Base-by-base conservation (phyloP, 192 early-diverging fungal species). In the Umbelopsis sp. region DNA sequence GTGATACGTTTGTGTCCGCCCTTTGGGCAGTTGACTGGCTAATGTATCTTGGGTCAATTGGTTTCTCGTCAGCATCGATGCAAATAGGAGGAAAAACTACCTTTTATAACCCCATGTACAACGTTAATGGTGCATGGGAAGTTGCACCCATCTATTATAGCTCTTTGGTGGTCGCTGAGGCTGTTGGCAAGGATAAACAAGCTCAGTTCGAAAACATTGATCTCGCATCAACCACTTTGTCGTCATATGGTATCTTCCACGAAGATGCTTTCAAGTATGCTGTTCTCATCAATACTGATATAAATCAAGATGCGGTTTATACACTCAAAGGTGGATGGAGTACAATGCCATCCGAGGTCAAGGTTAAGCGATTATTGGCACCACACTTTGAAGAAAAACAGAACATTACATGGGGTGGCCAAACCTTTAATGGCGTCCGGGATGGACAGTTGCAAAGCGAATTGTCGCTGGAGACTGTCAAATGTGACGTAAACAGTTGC, bases 1-100 rank as follows among this genome's bases (percentile, higher is more conserved):
- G 43, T 29, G 66, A 67, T 43, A 67, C 66, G 2, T 67, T 44
- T 44, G 66, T 44, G 10, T 45, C 43, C 16, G 43, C 66, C 17
- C 43, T 67, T 44, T 67, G 66, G 66, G 43, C 20, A 20, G 66
- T 67, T 24, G 66, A 67, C 20, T 67, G 56, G 56, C 26, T 62
- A 14, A n/a, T 62, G 56, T 34, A 62, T 31, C 56, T 62, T 62
- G 56, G 41, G 8, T 68, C 66, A 17, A 26, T 68, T 31, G 47
- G 47, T 8, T 68, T 68, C 41, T 49, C 66, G 3, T 50, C 47
- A 0, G 66, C 26, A 2, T 26, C 43, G 12, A 10, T 68, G 9
- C 66, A 68, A 68, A 68, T 68, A 11, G 66, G 66, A 26, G 47
- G 66, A 22, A 68, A 68, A 14, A 45, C 24, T 16, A 50, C 66